These are phyloP conservation scores for Quercus alba DNA, from an alignment of 306 rosid genomes.

Conservation along the genomic window DNA sequence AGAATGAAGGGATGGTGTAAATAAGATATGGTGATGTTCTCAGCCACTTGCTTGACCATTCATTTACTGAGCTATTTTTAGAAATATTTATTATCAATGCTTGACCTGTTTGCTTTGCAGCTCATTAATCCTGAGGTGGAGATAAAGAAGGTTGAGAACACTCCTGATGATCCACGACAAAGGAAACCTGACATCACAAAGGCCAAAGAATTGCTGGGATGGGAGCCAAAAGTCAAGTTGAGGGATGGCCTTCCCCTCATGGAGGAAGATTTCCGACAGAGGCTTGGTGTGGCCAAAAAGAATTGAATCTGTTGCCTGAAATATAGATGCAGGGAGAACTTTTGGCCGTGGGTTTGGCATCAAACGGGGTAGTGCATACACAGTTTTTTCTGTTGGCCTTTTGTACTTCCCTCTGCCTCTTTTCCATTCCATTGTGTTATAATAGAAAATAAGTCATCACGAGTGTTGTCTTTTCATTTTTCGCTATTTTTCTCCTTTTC, in stretches of 20 bases:
- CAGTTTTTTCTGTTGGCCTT: not conserved
- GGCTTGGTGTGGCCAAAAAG: conserved; percentile 54
- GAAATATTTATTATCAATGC: not conserved
- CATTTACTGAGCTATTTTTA: not conserved
- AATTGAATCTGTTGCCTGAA: conserved; percentile 17
- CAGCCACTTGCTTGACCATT: no score
- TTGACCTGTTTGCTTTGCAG: conserved; percentile 36
- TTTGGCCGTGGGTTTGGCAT: not conserved
- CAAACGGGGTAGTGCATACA: not conserved
- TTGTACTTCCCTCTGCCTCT: not conserved
- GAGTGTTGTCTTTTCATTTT: not conserved
- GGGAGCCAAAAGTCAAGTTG: conserved; percentile 70
- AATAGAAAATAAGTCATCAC: conserved; percentile 3
- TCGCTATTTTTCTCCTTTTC: not conserved
- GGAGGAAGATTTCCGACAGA: conserved; percentile 79
- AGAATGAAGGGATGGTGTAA: no score
- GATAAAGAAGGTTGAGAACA: conserved; percentile 72
- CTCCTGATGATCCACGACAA: conserved; percentile 87
- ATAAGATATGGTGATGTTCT: no score
- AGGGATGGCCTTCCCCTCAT: conserved; percentile 75
- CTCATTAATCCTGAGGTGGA: conserved; percentile 65
- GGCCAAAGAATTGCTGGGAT: conserved; percentile 62
- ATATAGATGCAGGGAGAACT: not conserved
- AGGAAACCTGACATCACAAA: conserved; percentile 79
- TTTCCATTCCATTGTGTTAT: not conserved